phyloP scores from a whole-genome alignment of 768 basidiomycete species.

The Russula foetens region DNA sequence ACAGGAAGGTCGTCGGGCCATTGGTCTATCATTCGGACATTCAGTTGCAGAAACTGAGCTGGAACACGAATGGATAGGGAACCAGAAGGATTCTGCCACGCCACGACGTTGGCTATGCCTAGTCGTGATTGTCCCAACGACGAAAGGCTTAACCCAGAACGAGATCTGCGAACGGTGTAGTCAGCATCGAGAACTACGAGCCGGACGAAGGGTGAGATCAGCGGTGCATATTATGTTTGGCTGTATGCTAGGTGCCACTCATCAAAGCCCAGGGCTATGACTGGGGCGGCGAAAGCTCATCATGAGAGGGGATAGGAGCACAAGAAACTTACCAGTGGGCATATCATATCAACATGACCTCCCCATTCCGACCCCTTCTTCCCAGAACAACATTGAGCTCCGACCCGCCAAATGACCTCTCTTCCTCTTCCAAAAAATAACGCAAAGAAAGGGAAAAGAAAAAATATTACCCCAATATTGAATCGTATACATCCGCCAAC shows the following conservation, averaged over 20 bases:
- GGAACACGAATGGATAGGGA: not conserved
- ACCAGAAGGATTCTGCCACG: slow-evolving; percentile 1
- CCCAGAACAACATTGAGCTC: not conserved
- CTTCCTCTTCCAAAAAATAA: not conserved
- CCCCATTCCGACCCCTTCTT: not conserved
- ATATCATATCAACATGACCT: not conserved
- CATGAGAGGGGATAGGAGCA: not conserved
- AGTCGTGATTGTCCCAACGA: not conserved
- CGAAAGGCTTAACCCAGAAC: not conserved
- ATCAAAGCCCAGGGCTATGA: slow-evolving; percentile 21
- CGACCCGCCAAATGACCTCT: not conserved
- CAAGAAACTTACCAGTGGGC: not conserved
- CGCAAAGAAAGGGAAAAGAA: not conserved
- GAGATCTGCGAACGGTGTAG: not conserved
- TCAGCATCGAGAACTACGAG: not conserved
- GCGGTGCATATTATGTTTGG: slow-evolving; percentile 21
- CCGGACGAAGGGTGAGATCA: slow-evolving; percentile 7
- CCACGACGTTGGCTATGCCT: not conserved
- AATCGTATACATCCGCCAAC: not conserved
- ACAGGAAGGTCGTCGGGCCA: not conserved
- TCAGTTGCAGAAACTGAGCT: not conserved
- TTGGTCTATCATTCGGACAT: not conserved
- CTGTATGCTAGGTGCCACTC: slow-evolving; percentile 20
- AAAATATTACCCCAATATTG: not conserved
- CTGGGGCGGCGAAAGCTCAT: slow-evolving; percentile 22